Evolutionary conservation across 129 eudicot species (phyloP), one percentile per base, ranked within the genome.

Genomic region (Kitagawia praeruptora): DNA sequence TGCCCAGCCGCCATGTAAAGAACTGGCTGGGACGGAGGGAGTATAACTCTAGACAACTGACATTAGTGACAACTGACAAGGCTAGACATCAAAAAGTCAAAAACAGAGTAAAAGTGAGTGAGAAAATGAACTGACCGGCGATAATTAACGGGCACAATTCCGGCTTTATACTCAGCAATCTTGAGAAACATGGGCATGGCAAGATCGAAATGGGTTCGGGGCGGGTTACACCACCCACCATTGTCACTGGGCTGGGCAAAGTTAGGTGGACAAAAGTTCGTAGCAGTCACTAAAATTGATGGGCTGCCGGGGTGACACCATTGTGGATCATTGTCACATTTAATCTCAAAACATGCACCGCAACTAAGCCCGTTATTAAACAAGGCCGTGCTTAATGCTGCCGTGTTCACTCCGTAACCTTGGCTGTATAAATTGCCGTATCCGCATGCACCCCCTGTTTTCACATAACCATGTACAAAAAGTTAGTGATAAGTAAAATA

Each of bases 181-280:
- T 89, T 84, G 47, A 86, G 92, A 75, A 93, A 93, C 88, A 91
- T 84, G 18, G 98, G 98, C 96, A 85, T 82, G n/a, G 98, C 88
- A 2, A 93, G 98, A 38, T 93, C 98, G 39, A 93, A 93, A 51
- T 93, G 96, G 5, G 91, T 83, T 6, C 90, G 92, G 70, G 98
- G 98, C 28, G 98, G 98, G 85, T 93, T 91, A 85, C 98, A 93
- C 96, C 96, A 93, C 6, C 96, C 96, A 0, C 96, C 98, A 54
- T 87, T 80, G 75, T 93, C 93, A 37, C 66, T 89, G 28, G 98
- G 82, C 12, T 79, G 83, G 1, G 96, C 93, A 70, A 40, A 88
- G 69, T 93, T 93, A 0, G 96, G 96, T 12, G 96, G 98, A 85
- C 96, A 93, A 58, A 93, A 91, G 70, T 93, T 93, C 28, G 98